These are phyloP conservation scores for Calonectria pauciramosa DNA, from an alignment of 2,329 filamentous ascomycete genomes.

Conservation along the genomic window DNA sequence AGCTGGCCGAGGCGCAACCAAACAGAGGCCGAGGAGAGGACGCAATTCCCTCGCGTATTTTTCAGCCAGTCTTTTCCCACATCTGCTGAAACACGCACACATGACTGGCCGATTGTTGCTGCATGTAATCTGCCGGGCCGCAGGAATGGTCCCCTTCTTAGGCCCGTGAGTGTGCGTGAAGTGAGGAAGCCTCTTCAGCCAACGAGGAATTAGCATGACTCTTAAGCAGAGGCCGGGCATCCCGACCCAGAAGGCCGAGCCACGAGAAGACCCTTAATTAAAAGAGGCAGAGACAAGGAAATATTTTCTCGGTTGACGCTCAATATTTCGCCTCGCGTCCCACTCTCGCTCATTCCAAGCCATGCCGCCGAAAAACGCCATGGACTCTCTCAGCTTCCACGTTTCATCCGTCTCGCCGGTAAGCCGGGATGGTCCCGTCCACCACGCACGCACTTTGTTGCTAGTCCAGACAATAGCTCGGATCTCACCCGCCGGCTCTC, in stretches of 20 bases:
- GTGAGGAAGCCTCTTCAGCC: not conserved
- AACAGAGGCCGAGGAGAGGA: not conserved
- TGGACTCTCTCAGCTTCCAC: not conserved
- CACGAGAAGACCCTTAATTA: not conserved
- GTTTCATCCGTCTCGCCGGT: not conserved
- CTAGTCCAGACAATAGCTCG: not conserved
- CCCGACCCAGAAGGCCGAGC: not conserved
- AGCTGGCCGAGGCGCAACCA: not conserved
- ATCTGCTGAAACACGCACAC: not conserved
- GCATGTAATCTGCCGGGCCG: not conserved
- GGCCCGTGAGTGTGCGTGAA: not conserved
- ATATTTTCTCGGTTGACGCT: not conserved
- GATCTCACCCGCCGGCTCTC: not conserved
- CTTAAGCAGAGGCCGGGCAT: not conserved
- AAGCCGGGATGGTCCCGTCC: conserved; percentile 1
- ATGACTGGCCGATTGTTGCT: not conserved
- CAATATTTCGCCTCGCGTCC: not conserved
- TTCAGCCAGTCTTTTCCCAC: not conserved
- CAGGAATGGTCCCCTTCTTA: conserved; percentile 1
- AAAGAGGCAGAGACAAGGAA: not conserved
- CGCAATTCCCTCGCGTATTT: not conserved
- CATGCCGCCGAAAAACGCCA: not conserved
- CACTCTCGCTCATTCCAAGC: not conserved
- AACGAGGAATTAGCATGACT: not conserved
- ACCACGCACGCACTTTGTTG: not conserved